These are phyloP conservation scores for Mortierella hygrophila DNA, from an alignment of 192 early-diverging fungal genomes.

Conservation along the genomic window DNA sequence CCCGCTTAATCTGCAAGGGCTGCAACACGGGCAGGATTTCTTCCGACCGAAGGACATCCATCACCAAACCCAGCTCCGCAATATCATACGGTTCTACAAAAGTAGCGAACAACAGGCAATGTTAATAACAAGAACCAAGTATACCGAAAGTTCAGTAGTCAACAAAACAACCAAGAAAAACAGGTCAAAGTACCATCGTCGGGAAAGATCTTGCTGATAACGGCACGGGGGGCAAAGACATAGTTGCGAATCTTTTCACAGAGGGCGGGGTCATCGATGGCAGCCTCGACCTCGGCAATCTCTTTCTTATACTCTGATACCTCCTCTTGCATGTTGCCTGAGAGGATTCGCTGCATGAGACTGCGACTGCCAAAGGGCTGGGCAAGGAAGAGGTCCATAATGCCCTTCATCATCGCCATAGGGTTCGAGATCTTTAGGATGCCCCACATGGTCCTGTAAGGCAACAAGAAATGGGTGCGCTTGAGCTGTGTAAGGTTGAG, in stretches of 20 bases:
- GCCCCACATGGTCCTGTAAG: slow-evolving; percentile 58
- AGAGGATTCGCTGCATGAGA: slow-evolving; percentile 63
- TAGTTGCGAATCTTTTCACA: slow-evolving; percentile 63
- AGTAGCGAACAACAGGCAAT: background rate
- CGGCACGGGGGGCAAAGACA: slow-evolving; percentile 31
- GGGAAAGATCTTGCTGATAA: slow-evolving; percentile 18
- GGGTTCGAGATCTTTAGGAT: slow-evolving; percentile 65
- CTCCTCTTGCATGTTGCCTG: slow-evolving; percentile 61
- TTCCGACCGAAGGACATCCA: slow-evolving; percentile 25
- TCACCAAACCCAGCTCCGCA: slow-evolving; percentile 14
- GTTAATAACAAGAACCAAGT: background rate
- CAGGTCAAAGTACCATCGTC: slow-evolving; percentile 12
- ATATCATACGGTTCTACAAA: slow-evolving; percentile 29
- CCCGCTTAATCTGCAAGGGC: slow-evolving; percentile 19
- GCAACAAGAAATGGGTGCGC: slow-evolving; percentile 61
- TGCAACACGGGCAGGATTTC: slow-evolving; percentile 19
- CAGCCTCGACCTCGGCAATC: slow-evolving; percentile 37
- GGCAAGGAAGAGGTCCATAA: slow-evolving; percentile 65
- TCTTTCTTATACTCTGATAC: slow-evolving; percentile 59
- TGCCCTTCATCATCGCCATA: slow-evolving; percentile 61
- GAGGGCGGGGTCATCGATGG: slow-evolving; percentile 37
- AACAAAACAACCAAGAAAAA: background rate
- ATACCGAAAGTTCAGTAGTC: background rate
- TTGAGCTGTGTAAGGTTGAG: slow-evolving; percentile 59
- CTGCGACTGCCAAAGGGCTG: slow-evolving; percentile 65